phyloP scores from a whole-genome alignment of 805 yeast species.

The Millerozyma miso region DNA sequence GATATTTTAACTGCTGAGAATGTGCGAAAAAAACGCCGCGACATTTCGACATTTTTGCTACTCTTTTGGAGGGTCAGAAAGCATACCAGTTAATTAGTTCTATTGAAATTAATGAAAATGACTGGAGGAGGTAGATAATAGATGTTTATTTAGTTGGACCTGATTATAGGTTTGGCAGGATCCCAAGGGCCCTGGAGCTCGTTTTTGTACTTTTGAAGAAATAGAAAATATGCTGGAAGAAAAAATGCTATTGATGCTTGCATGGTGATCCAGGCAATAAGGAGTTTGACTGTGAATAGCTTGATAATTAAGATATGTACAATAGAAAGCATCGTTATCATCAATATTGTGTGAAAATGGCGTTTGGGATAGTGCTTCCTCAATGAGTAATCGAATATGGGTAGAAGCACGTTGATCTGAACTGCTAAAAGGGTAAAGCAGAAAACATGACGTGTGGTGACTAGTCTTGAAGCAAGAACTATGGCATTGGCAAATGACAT shows the following conservation, averaged over 20 bases:
- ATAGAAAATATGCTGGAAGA: constrained; percentile 68
- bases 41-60: not conserved
- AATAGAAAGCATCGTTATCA: constrained; percentile 13
- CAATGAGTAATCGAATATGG: constrained; percentile 61
- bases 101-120: too few species aligned
- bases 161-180: constrained; percentile 67
- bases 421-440: constrained; percentile 75
- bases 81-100: too few species aligned
- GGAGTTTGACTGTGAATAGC: constrained; percentile 20
- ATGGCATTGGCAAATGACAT: constrained; percentile 81
- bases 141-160: constrained; percentile 4
- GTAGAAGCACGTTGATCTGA: constrained; percentile 67
- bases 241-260: constrained; percentile 48
- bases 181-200: constrained; percentile 95
- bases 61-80: not conserved
- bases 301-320: constrained; percentile 23
- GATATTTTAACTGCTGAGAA: not conserved
- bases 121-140: too few species aligned
- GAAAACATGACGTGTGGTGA: constrained; percentile 72
- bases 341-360: constrained; percentile 20
- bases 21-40: not conserved
- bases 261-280: constrained; percentile 47
- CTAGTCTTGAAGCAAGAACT: constrained; percentile 83
- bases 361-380: constrained; percentile 34
- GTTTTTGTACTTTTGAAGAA: constrained; percentile 72